Conservation (phyloP, 352 stramenopile genomes). For the Phytophthora meadii region DNA sequence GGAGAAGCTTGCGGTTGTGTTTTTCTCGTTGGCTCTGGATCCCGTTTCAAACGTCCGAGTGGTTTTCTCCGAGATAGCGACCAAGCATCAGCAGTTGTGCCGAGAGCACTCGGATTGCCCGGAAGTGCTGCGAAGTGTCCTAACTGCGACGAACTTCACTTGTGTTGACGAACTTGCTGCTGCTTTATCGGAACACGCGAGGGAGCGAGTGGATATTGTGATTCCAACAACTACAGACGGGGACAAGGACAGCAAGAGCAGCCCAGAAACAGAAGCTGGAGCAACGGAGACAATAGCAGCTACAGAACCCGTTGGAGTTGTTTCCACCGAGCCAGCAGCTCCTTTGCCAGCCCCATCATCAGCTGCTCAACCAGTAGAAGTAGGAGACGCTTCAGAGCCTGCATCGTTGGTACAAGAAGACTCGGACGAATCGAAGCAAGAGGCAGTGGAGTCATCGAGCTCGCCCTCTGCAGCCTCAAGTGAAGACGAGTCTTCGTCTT, state of each 20-base stretch:
- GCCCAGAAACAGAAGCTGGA: constrained; percentile 10
- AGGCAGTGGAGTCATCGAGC: constrained; percentile 10
- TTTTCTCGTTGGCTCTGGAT: constrained; percentile 71
- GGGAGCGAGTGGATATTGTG: constrained; percentile 12
- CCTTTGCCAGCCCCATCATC: constrained; percentile 8
- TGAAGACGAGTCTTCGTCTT: constrained; percentile 5
- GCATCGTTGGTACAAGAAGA: constrained; percentile 22
- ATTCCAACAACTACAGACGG: neutral
- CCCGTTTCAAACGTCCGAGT: constrained; percentile 78
- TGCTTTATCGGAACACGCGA: constrained; percentile 31
- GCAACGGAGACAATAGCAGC: constrained; percentile 15
- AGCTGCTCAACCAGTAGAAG: constrained; percentile 28
- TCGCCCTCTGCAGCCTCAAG: constrained; percentile 9
- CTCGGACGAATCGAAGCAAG: constrained; percentile 3
- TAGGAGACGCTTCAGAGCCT: constrained; percentile 17
- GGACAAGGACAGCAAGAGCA: constrained; percentile 2
- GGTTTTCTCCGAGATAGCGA: constrained; percentile 57
- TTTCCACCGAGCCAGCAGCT: constrained; percentile 3
- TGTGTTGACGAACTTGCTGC: constrained; percentile 40
- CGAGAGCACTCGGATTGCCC: constrained; percentile 39
- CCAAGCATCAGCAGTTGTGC: constrained; percentile 56
- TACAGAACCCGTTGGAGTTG: constrained; percentile 6
- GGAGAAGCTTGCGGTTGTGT: constrained; percentile 47
- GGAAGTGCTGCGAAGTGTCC: constrained; percentile 27
- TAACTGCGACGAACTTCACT: constrained; percentile 29